A percentile compares a stretch with the other conserved stretches of the same genome.
phyloP scores from a whole-genome alignment of 352 stramenopile species.

The Plasmopara muralis region DNA sequence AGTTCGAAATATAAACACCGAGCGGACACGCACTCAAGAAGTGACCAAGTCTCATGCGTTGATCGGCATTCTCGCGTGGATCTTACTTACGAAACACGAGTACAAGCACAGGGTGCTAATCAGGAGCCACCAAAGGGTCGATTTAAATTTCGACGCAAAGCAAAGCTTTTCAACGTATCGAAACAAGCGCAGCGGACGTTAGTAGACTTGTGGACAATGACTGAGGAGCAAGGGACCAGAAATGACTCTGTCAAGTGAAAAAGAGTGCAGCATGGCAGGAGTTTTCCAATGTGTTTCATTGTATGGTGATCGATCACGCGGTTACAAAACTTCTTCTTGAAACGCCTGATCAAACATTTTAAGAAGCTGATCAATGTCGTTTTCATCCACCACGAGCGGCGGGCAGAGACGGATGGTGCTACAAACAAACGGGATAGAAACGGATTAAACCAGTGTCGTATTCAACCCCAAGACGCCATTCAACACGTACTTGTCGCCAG shows the following conservation, averaged over 20 bases:
- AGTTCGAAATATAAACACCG: neutral
- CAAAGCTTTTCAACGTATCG: neutral
- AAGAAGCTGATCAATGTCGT: constrained; percentile 72
- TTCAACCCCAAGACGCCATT: neutral
- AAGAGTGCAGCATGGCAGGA: neutral
- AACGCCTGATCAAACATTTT: constrained; percentile 61
- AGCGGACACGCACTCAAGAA: neutral
- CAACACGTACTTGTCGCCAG: constrained; percentile 64
- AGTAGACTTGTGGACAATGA: constrained; percentile 31
- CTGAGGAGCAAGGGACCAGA: neutral
- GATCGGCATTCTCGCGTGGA: neutral
- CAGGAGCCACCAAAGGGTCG: constrained; percentile 8
- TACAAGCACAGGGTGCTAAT: constrained; percentile 4
- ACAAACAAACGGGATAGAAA: neutral
- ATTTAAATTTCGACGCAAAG: constrained; percentile 17
- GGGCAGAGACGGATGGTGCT: constrained; percentile 79
- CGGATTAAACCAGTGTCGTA: too few relatives aligned
- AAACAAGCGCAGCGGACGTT: constrained; percentile 33
- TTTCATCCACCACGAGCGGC: constrained; percentile 71
- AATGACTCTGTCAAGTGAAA: neutral
- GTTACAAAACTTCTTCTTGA: constrained; percentile 48
- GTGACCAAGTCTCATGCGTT: neutral
- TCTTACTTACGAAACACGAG: constrained; percentile 1
- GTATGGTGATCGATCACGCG: neutral
- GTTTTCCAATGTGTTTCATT: neutral